These are phyloP conservation scores for Phytopythium delawarense DNA, from an alignment of 352 stramenopile genomes.

Conservation along the genomic window DNA sequence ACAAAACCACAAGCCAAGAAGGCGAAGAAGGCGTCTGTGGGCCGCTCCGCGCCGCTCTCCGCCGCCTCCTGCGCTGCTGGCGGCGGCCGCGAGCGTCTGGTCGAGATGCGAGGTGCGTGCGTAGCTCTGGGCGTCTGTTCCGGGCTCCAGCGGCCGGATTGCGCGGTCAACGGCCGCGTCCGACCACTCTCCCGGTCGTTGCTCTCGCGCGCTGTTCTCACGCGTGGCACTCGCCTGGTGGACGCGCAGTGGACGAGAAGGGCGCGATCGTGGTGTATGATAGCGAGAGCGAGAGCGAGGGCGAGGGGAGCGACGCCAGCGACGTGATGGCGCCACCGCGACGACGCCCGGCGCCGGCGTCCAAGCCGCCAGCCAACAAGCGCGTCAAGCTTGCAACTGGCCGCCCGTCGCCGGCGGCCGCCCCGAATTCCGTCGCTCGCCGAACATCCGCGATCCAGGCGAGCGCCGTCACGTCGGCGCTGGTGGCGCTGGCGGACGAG, in stretches of 20 bases:
- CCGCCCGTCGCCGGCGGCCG: neutral
- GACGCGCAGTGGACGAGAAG: constrained; percentile 4
- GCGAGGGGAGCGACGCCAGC: neutral
- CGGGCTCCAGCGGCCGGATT: no score
- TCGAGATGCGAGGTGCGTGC: constrained; percentile 4
- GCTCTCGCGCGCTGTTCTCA: neutral
- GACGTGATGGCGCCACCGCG: neutral
- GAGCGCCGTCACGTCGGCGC: constrained; percentile 4
- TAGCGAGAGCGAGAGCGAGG: constrained; percentile 1
- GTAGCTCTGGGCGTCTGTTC: neutral
- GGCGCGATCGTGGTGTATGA: constrained; percentile 6
- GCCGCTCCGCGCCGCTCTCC: neutral
- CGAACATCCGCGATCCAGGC: constrained; percentile 5
- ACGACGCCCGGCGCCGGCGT: neutral
- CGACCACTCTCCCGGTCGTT: neutral
- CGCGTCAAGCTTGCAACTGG: neutral
- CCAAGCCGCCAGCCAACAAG: neutral
- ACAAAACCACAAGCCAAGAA: neutral
- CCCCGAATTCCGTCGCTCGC: neutral
- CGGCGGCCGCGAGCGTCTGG: neutral
- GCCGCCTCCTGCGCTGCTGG: neutral
- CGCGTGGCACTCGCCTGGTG: neutral
- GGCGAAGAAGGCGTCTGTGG: neutral
- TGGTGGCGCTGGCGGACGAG: constrained; percentile 5
- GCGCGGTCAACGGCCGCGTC: neutral